Evolutionary conservation across 2,329 filamentous ascomycete genomes (phyloP).

Genomic region (Pseudocercospora pini-densiflorae): DNA sequence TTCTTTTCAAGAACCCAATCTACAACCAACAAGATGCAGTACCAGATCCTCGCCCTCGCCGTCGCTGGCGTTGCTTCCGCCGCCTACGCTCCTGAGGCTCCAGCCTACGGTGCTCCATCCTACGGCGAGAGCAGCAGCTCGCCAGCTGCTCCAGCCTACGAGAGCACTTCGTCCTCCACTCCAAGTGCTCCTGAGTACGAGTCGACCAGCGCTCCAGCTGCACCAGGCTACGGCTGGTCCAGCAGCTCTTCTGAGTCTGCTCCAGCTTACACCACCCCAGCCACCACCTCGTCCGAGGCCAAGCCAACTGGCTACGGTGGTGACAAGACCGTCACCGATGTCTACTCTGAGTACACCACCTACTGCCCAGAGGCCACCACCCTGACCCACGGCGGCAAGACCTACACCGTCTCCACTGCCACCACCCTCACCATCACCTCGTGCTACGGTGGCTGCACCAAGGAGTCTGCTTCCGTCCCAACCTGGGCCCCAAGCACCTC

Average conservation of each 20-base stretch:
- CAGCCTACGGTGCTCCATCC: slow-evolving; percentile 9
- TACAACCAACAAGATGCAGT: slow-evolving; percentile 47
- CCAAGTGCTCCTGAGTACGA: not conserved
- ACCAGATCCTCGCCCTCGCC: slow-evolving; percentile 35
- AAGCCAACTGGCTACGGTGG: slow-evolving; percentile 4
- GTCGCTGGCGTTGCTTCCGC: slow-evolving; percentile 46
- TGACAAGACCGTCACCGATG: slow-evolving; percentile 26
- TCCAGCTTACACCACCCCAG: slow-evolving; percentile 27
- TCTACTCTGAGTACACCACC: slow-evolving; percentile 31
- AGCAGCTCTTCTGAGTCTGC: slow-evolving; percentile 13
- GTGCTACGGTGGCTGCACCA: slow-evolving; percentile 40
- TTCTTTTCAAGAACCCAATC: slow-evolving; percentile 16
- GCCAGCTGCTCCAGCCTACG: slow-evolving; percentile 1
- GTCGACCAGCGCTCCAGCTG: not conserved
- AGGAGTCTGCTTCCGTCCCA: slow-evolving; percentile 9
- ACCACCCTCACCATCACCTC: slow-evolving; percentile 35
- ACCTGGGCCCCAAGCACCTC: slow-evolving; percentile 7
- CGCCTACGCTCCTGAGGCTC: slow-evolving; percentile 36
- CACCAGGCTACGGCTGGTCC: not conserved
- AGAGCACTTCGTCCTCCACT: not conserved
- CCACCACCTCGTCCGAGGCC: slow-evolving; percentile 10
- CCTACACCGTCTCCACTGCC: slow-evolving; percentile 34
- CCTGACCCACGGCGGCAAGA: slow-evolving; percentile 32
- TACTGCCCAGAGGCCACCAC: slow-evolving; percentile 35
- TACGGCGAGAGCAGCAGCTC: not conserved